Percentiles rank a stretch among this genome's conserved stretches.
These are phyloP conservation scores for Microdochium paspali DNA, from an alignment of 2,329 filamentous ascomycete genomes.

Conservation along the genomic window DNA sequence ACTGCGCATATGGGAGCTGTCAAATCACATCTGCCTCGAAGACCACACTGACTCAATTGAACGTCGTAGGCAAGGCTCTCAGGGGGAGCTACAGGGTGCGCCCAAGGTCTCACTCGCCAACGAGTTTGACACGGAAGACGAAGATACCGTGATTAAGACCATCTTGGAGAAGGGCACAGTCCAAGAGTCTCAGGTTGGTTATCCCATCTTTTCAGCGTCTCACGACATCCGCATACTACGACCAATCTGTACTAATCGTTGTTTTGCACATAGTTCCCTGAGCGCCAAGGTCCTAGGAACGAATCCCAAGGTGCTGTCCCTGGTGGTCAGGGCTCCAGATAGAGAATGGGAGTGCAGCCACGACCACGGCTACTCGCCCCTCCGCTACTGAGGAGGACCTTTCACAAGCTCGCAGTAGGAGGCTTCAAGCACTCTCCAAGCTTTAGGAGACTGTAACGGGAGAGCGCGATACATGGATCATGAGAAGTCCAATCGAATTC, in stretches of 20 bases:
- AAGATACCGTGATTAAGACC: conserved; percentile 72
- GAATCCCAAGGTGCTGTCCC: conserved; percentile 36
- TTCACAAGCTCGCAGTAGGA: not conserved
- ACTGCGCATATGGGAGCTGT: no score
- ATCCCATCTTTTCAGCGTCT: not conserved
- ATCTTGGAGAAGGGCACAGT: conserved; percentile 70
- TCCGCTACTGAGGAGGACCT: not conserved
- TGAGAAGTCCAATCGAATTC: no score
- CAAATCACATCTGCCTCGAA: no score
- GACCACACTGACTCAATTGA: conserved; percentile 9
- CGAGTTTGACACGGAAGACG: conserved; percentile 75
- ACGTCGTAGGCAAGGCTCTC: conserved; percentile 65
- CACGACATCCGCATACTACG: conserved; percentile 3
- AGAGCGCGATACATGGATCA: no score
- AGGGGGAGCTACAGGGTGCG: conserved; percentile 69
- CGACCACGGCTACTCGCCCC: not conserved
- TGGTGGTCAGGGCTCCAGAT: conserved; percentile 24
- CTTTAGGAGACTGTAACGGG: no score
- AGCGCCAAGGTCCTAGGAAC: conserved; percentile 43
- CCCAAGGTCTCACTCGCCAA: conserved; percentile 67
- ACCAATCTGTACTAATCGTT: conserved; percentile 1
- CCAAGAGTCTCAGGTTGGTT: conserved; percentile 48
- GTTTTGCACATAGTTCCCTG: conserved; percentile 31
- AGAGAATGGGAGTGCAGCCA: not conserved
- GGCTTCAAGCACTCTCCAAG: not conserved